A percentile compares a stretch with the other conserved stretches of the same genome.
phyloP scores from a whole-genome alignment of 306 rosid genomes.

The Arachis hypogaea region DNA sequence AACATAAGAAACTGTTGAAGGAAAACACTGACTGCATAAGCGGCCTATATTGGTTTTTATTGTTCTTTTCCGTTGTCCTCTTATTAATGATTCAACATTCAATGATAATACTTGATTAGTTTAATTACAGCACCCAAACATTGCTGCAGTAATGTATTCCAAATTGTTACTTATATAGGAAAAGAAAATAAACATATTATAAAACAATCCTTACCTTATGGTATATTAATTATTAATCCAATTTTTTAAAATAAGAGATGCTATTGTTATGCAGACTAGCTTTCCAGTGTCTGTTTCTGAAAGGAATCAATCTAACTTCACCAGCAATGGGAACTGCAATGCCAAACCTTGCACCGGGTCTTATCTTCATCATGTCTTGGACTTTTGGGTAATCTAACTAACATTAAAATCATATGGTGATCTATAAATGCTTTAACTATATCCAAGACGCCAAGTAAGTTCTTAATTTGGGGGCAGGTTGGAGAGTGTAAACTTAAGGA shows the following conservation, averaged over 20 bases:
- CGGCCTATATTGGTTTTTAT: neutral
- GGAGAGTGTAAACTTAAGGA: conserved; percentile 67
- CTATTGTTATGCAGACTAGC: conserved; percentile 56
- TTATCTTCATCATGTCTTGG: conserved; percentile 86
- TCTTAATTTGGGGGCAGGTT: conserved; percentile 54
- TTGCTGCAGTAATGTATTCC: no score
- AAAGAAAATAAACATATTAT: neutral
- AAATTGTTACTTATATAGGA: no score
- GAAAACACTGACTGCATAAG: neutral
- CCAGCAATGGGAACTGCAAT: conserved; percentile 94
- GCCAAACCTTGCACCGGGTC: conserved; percentile 93
- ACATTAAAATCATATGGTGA: neutral
- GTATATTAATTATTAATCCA: conserved; percentile 4
- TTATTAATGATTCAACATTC: neutral
- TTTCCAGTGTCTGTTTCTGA: conserved; percentile 63
- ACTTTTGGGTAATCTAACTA: conserved; percentile 55
- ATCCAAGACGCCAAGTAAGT: neutral
- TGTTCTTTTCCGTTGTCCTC: neutral
- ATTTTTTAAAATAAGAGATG: neutral
- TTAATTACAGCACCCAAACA: neutral
- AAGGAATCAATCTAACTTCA: conserved; percentile 77
- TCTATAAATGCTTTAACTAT: neutral
- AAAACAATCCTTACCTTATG: neutral
- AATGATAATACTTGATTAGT: neutral
- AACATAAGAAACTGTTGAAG: no score